Conservation (phyloP, 192 early-diverging fungal species). For the Thamnidium elegans region DNA sequence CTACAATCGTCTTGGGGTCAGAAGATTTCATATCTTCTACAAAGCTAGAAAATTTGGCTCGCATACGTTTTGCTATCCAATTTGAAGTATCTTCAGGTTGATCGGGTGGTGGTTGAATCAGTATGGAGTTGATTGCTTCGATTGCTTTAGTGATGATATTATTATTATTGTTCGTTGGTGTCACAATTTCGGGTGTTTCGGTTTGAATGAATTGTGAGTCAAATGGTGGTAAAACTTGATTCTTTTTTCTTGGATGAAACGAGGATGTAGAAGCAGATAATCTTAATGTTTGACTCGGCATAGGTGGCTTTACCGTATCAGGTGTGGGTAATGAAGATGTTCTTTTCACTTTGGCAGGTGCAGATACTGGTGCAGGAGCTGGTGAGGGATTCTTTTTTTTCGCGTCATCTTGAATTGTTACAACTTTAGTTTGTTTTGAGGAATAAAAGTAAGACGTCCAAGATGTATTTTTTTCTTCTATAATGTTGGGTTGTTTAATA, state of each 20-base stretch:
- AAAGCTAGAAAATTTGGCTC: not conserved
- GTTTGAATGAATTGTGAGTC: conserved; percentile 25
- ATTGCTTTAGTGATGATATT: conserved; percentile 7
- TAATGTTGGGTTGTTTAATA: too few species aligned
- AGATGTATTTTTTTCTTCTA: too few species aligned
- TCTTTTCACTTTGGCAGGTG: too few species aligned
- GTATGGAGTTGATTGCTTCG: conserved; percentile 5
- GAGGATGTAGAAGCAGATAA: not conserved
- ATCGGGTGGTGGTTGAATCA: not conserved
- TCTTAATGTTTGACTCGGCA: not conserved
- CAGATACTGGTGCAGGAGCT: not conserved
- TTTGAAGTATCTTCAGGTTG: conserved; percentile 6
- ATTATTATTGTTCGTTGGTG: not conserved
- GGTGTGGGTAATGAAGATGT: not conserved
- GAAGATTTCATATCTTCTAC: conserved; percentile 14
- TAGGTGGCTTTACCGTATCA: not conserved
- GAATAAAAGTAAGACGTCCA: too few species aligned
- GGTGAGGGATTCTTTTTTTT: not conserved
- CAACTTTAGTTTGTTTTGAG: too few species aligned
- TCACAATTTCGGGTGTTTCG: not conserved
- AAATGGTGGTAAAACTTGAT: conserved; percentile 28
- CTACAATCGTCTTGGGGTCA: not conserved
- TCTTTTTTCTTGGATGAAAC: conserved; percentile 2
- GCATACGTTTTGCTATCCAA: conserved; percentile 5
- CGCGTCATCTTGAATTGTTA: not conserved